Evolutionary conservation across 306 rosid genomes (phyloP).

Genomic region (Dalbergia cochinchinensis): DNA sequence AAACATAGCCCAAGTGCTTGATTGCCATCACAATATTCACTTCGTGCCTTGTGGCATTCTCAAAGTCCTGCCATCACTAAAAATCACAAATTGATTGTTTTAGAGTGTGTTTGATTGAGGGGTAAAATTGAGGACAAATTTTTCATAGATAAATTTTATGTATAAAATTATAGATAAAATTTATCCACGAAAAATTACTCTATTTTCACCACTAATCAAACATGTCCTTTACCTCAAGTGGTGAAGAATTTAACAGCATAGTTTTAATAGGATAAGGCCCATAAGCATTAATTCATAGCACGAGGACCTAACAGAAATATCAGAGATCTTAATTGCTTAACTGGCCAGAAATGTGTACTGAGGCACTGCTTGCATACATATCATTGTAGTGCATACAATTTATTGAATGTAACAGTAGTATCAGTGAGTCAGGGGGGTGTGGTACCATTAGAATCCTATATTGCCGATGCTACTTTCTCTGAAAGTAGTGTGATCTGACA

Average conservation of each 20-base stretch:
- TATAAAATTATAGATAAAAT: no score
- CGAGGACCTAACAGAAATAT: constrained; percentile 34
- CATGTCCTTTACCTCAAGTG: no score
- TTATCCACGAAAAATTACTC: no score
- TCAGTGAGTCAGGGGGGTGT: constrained; percentile 33
- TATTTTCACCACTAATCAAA: no score
- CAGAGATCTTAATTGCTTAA: constrained; percentile 14
- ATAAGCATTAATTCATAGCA: constrained; percentile 8
- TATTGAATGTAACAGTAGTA: constrained; percentile 25
- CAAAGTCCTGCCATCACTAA: no score
- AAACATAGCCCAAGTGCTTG: no score
- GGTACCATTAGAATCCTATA: constrained; percentile 76
- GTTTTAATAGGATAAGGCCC: background rate
- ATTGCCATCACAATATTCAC: no score
- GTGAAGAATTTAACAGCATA: constrained; percentile 2
- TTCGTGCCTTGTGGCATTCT: no score
- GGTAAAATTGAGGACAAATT: no score
- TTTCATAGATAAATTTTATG: no score
- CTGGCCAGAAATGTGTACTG: background rate
- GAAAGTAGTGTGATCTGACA: constrained; percentile 76
- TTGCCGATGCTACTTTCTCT: constrained; percentile 74
- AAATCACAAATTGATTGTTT: no score
- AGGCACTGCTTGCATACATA: background rate
- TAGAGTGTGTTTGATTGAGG: no score
- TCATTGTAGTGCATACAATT: background rate